These are phyloP conservation scores for Selaginella moellendorffii DNA, from an alignment of 75 land plant genomes.

Conservation along the genomic window DNA sequence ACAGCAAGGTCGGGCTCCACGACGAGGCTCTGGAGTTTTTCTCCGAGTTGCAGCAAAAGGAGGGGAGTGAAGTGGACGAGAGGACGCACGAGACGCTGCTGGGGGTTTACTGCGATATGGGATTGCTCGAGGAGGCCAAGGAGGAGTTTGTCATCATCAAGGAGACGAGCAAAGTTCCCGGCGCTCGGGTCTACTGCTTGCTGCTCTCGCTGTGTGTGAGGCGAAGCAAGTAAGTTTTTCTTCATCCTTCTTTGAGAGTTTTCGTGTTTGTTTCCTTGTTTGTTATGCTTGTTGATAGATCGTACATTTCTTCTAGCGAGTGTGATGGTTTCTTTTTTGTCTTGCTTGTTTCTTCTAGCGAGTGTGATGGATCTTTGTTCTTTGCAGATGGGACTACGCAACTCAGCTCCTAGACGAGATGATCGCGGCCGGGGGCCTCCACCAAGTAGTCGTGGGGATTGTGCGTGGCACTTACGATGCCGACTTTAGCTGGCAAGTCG, in stretches of 20 bases:
- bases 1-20: slow-evolving; percentile 53
- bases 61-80: slow-evolving; percentile 48
- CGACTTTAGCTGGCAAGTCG: slow-evolving; percentile 64
- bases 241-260: too few relatives aligned
- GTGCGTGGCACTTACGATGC: slow-evolving; percentile 67
- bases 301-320: too few relatives aligned
- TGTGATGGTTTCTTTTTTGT: too few relatives aligned
- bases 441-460: slow-evolving; percentile 61
- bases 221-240: slow-evolving; percentile 55
- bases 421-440: slow-evolving; percentile 38
- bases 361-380: too few relatives aligned
- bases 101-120: slow-evolving; percentile 68
- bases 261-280: not conserved
- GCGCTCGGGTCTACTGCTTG: slow-evolving; percentile 52
- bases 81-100: slow-evolving; percentile 61
- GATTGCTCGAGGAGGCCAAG: slow-evolving; percentile 72
- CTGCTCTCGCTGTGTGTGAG: slow-evolving; percentile 79
- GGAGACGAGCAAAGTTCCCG: slow-evolving; percentile 40
- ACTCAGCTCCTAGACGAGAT: slow-evolving; percentile 58
- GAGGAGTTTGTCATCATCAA: slow-evolving; percentile 68
- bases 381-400: slow-evolving; percentile 74
- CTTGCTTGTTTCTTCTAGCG: too few relatives aligned
- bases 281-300: not conserved
- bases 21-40: slow-evolving; percentile 56
- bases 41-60: slow-evolving; percentile 52